Evolutionary conservation across 23 red algal species (phyloP).

Genomic region (Rhodosorus marinus): DNA sequence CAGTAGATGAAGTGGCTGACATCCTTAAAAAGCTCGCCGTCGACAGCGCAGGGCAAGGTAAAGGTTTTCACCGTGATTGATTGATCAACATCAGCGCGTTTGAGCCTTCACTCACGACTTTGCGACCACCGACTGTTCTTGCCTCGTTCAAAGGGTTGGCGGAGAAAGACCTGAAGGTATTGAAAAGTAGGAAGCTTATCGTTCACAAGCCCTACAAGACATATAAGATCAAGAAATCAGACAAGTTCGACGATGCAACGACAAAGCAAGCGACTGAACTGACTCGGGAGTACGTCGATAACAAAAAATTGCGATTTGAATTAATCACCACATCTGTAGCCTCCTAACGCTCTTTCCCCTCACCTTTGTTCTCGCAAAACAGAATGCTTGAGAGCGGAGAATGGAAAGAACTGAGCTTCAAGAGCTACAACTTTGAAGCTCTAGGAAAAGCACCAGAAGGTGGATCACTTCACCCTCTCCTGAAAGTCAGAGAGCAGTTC

Average conservation of each 20-base stretch:
- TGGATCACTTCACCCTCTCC: constrained; percentile 74
- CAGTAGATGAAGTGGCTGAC: constrained; percentile 29
- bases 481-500: constrained; percentile 95
- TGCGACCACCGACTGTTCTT: too few relatives aligned
- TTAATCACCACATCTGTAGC: not conserved
- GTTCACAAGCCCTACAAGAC: constrained; percentile 37
- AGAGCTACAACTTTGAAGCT: constrained; percentile 80
- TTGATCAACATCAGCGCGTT: too few relatives aligned
- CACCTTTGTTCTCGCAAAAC: not conserved
- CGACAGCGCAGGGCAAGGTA: not conserved
- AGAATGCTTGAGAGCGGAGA: constrained; percentile 45
- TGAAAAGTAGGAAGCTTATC: constrained; percentile 47
- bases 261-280: constrained; percentile 57
- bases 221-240: constrained; percentile 19
- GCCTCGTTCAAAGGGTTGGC: not conserved
- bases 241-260: constrained; percentile 34
- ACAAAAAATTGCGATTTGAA: too few relatives aligned
- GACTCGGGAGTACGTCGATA: constrained; percentile 34
- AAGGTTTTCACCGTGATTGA: too few relatives aligned
- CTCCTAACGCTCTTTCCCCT: not conserved
- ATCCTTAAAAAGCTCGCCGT: constrained; percentile 11
- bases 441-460: constrained; percentile 48
- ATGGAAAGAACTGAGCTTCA: constrained; percentile 61
- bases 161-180: constrained; percentile 17
- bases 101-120: too few relatives aligned